Evolutionary conservation across 2,329 filamentous ascomycete genomes (phyloP), one percentile per base, ranked within the genome.

Genomic region (Fusarium incarnatum): DNA sequence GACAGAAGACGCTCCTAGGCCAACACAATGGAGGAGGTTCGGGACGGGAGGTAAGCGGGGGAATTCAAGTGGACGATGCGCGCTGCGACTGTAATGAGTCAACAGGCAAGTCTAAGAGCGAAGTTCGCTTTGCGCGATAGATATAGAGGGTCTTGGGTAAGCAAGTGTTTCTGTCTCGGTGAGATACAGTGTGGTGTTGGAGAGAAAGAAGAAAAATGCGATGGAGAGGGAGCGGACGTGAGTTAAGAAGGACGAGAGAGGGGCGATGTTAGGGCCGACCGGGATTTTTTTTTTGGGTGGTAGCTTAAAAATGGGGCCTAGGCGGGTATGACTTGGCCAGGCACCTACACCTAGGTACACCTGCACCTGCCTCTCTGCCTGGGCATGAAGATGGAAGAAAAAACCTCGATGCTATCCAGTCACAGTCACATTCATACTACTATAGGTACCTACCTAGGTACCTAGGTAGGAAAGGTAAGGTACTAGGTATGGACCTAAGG

Each of bases 51-150:
- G 45, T 61, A 47, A 50, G 58, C 53, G 49, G 41, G 50, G 70
- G 64, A 60, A 44, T 42, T 58, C 41, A 49, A 40, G 46, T 30
- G 60, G 59, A 67, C 56, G 49, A 72, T 60, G 46, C 64, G 74
- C 73, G 70, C 74, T 76, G 74, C 74, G 74, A 75, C 74, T 65
- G 56, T 41, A 62, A 45, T 52, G 48, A 76, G 74, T 75, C 75
- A 73, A 60, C 72, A 76, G 73, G 70, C 70, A 68, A 68, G 54
- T 67, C 32, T 41, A 40, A 58, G 41, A 63, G 44, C 25, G 56
- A 60, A 37, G 53, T 74, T 68, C 73, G 71, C 73, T 68, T 53
- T 58, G 62, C 71, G 70, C 69, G 67, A 64, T 53, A 63, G 27
- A 56, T 50, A 32, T 34, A 44, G 40, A 63, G 47, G 60, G 59